These are phyloP conservation scores for Trichothecium sympodiale DNA, from an alignment of 2,329 filamentous ascomycete species.

Conservation along the genomic window DNA sequence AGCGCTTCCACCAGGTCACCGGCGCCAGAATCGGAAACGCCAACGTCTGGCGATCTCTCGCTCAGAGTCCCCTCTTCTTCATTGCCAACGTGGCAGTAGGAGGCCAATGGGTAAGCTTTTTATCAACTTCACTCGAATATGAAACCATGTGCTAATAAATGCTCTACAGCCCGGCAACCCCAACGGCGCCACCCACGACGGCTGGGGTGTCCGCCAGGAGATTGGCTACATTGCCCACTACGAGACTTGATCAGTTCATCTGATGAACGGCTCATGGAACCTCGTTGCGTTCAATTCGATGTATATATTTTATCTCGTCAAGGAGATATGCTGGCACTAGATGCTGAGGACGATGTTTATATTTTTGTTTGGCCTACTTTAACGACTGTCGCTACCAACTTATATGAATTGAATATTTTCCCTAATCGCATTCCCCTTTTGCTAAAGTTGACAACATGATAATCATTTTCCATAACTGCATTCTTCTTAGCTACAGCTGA, in stretches of 20 bases:
- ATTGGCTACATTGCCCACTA: slow-evolving; percentile 34
- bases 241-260: slow-evolving; percentile 9
- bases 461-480: too few relatives aligned
- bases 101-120: slow-evolving; percentile 31
- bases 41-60: slow-evolving; percentile 32
- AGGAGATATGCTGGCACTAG: too few relatives aligned
- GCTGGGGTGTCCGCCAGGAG: slow-evolving; percentile 33
- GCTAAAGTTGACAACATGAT: too few relatives aligned
- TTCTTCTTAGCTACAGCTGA: too few relatives aligned
- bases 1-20: slow-evolving; percentile 26
- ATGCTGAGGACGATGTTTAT: too few relatives aligned
- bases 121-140: not conserved
- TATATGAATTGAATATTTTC: too few relatives aligned
- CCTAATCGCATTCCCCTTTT: too few relatives aligned
- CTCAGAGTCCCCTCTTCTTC: slow-evolving; percentile 35
- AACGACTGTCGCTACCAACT: too few relatives aligned
- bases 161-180: slow-evolving; percentile 31
- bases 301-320: too few relatives aligned
- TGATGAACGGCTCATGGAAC: too few relatives aligned
- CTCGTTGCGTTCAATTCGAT: too few relatives aligned
- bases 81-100: slow-evolving; percentile 43
- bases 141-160: slow-evolving; percentile 1
- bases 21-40: slow-evolving; percentile 30
- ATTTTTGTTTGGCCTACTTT: too few relatives aligned
- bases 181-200: slow-evolving; percentile 27